Base-by-base conservation (phyloP, 164 flowering plant genomes). In the Dillenia suffruticosa region DNA sequence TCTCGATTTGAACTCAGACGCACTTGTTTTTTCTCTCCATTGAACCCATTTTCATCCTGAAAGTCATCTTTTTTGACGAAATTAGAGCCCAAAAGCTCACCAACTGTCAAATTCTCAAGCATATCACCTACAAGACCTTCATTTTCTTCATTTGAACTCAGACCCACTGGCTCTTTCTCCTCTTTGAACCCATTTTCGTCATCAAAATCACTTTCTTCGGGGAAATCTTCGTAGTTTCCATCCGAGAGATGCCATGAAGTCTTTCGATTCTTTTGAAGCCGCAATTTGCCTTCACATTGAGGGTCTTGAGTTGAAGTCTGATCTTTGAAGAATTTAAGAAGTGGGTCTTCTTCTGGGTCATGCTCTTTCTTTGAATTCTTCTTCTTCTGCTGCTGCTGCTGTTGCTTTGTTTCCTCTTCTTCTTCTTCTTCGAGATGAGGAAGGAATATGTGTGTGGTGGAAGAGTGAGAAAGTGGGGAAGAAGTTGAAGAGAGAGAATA, bases 311-410 rank as follows among this genome's bases (percentile, higher is more conserved):
- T 73, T 9, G 70, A 52, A 43, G 84, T 53, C 47, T 81, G 89
- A 13, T 90, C 74, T 58, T 81, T 81, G 80, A 89, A 85, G 86
- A 92, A 92, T 59, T 56, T 68, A 44, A 73, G 47, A 64, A 88
- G 53, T 46, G 98, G 93, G 78, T 92, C 92, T 1, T 59, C 65
- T 49, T 12, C 15, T 8, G 15, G 59, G 3, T 68, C 70, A 13
- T 70, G 65, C 49, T 43, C 54, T 51, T 46, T 51, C 45, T 59
- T 65, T 57, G 56, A 44, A 64, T 32, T 46, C 46, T n/a, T 70
- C 65, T 43, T 72, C 65, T 40, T 64, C 72, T 54, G 69, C 61
- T 51, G 63, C 57, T 58, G 63, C 71, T 59, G 9, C 54, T 32
- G 46, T 14, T 19, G 10, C 8, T 54, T 51, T 26, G 16, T 40